Evolutionary conservation across 2,329 filamentous ascomycete genomes (phyloP).

Genomic region (Ilyonectria sp.): DNA sequence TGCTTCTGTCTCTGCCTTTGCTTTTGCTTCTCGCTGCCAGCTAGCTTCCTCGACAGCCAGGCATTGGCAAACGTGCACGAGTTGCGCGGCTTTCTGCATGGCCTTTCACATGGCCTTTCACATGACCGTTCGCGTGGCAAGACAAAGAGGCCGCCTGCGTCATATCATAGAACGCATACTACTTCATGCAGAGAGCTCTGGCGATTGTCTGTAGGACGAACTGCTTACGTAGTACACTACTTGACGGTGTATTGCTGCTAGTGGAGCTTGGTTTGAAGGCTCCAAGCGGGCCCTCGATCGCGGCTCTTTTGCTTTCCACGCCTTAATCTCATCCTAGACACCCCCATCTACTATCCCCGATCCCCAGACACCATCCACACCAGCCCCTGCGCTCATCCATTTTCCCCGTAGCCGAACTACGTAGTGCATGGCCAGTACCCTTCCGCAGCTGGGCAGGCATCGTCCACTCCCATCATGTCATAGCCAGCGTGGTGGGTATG

Average conservation of each 20-base stretch:
- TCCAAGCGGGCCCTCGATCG: conserved; percentile 29
- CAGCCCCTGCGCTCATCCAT: conserved; percentile 29
- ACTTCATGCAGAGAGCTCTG: background rate
- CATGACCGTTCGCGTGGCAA: background rate
- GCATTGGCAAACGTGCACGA: conserved; percentile 1
- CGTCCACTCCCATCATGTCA: conserved; percentile 11
- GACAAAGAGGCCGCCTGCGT: conserved; percentile 9
- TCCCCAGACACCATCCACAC: conserved; percentile 9
- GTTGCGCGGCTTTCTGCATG: conserved; percentile 11
- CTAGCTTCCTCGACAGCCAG: background rate
- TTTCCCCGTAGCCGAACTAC: background rate
- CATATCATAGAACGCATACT: background rate
- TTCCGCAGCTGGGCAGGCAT: conserved; percentile 28
- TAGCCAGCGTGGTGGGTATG: conserved; percentile 21
- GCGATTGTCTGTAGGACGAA: conserved; percentile 12
- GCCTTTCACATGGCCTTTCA: background rate
- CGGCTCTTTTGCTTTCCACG: conserved; percentile 18
- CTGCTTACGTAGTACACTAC: conserved; percentile 25
- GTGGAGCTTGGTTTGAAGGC: conserved; percentile 24
- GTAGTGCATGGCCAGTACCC: conserved; percentile 20
- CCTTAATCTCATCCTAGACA: conserved; percentile 19
- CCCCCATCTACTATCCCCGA: background rate
- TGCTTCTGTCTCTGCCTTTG: background rate
- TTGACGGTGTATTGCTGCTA: conserved; percentile 21
- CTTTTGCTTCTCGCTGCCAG: background rate